phyloP scores from a whole-genome alignment of 768 basidiomycete genomes.

The Coprinellus micaceus region DNA sequence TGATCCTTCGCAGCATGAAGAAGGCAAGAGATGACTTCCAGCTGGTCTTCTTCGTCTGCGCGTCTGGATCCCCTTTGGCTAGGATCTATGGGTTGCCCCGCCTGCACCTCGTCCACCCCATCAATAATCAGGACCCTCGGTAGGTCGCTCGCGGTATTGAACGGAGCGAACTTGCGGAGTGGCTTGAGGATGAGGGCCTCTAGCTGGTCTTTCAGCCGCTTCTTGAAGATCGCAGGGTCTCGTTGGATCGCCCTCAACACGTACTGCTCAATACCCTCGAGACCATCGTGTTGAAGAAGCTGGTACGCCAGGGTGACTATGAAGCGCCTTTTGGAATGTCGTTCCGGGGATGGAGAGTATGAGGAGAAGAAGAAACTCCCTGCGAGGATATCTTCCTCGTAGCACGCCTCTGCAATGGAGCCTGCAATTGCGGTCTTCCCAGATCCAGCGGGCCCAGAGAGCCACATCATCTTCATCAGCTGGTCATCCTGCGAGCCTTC shows the following conservation, averaged over 20 bases:
- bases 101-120: slow-evolving; percentile 11
- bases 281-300: not conserved
- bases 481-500: not conserved
- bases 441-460: slow-evolving; percentile 10
- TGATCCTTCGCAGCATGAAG: not conserved
- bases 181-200: not conserved
- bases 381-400: slow-evolving; percentile 1
- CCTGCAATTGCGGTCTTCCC: slow-evolving; percentile 12
- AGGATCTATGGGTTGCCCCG: not conserved
- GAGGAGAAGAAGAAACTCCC: slow-evolving; percentile 15
- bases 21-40: slow-evolving; percentile 1
- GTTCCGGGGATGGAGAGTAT: not conserved
- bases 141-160: not conserved
- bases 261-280: not conserved
- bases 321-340: not conserved
- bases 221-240: slow-evolving; percentile 1
- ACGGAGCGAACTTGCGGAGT: not conserved
- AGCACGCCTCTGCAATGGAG: slow-evolving; percentile 7
- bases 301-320: slow-evolving; percentile 5
- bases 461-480: slow-evolving; percentile 1
- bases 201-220: not conserved
- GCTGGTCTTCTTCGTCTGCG: not conserved
- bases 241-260: not conserved
- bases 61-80: not conserved
- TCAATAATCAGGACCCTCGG: slow-evolving; percentile 9